A percentile compares a stretch with the other conserved stretches of the same genome.
phyloP scores from a whole-genome alignment of 208 protist species.

The Phytomonas francai region DNA sequence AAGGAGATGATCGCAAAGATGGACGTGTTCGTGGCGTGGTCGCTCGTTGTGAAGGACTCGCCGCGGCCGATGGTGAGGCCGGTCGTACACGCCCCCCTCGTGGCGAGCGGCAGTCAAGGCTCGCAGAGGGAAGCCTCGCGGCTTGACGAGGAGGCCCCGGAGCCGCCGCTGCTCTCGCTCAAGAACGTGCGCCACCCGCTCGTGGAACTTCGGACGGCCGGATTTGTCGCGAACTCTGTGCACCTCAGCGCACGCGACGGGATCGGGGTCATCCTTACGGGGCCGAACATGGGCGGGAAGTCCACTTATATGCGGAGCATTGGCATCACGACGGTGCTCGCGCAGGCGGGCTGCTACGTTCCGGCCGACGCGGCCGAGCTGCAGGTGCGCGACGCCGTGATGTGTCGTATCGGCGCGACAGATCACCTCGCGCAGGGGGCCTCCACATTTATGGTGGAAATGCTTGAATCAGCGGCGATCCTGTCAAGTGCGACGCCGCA shows the following conservation, averaged over 20 bases:
- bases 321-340: constrained; percentile 95
- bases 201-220: constrained; percentile 75
- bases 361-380: constrained; percentile 89
- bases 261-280: constrained; percentile 79
- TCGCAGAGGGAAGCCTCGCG: background rate
- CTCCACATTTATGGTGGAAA: constrained; percentile 99
- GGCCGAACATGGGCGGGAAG: constrained; percentile 98
- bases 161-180: constrained; percentile 28
- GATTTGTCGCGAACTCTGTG: constrained; percentile 74
- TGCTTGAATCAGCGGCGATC: constrained; percentile 98
- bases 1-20: constrained; percentile 90
- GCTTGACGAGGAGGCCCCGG: constrained; percentile 12
- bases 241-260: constrained; percentile 73
- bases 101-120: background rate
- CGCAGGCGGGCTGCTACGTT: constrained; percentile 99
- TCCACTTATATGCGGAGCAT: constrained; percentile 98
- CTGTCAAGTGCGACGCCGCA: constrained; percentile 87
- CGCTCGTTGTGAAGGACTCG: constrained; percentile 79
- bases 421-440: constrained; percentile 92
- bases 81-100: constrained; percentile 22
- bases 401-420: constrained; percentile 98
- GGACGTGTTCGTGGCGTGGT: constrained; percentile 92
- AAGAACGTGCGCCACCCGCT: constrained; percentile 81
- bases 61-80: constrained; percentile 90
- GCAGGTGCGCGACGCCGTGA: constrained; percentile 90